Base-by-base conservation (phyloP, 768 basidiomycete species). In the Glaciozyma martinii region DNA sequence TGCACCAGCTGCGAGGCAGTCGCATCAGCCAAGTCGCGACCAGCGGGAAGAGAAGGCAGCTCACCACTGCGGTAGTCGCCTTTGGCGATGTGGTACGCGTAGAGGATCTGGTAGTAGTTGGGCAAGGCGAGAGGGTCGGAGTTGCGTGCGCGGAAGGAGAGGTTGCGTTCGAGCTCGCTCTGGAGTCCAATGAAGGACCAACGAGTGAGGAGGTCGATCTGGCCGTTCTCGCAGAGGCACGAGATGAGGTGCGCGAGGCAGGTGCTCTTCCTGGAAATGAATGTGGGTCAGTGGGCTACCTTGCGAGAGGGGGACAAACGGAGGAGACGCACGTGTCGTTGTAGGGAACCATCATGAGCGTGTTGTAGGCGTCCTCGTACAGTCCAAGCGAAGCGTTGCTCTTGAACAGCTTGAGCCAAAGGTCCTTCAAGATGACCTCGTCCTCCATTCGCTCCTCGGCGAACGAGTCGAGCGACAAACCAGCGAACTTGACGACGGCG, bases 141-240 rank as follows among this genome's bases (percentile, higher is more conserved):
- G 75, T 97, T 94, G 66, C 93, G 84, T 10, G 91, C 89, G 76
- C 97, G 94, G 80, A 93, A 97, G 25, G 87, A 82, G 49, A 99
- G 80, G 21, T 87, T 85, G 50, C 83, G 84, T 78, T 95, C 92
- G 25, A 98, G 88, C 74, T 94, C 90, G 59, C 86, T 84, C 50
- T 85, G 82, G 66, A 93, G 81, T 0, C 88, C 90, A 52, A 86
- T 81, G 74, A 97, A 98, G 72, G 89, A 89, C 72, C 90, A 85
- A 12, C 84, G 78, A 75, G 91, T 84, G 18, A 98, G 80, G 67
- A 82, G 82, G 58, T 86, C 86, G 23, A 91, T 83, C 43, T 88
- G 85, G 73, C 87, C 82, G 63, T 86, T 85, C 75, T 95, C 91
- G 75, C 94, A 97, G 89, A 97, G 94, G 70, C 84, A 83, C 71